Evolutionary conservation across 306 rosid genomes (phyloP), one percentile per base, ranked within the genome.

Genomic region (Pachyrhizus erosus): DNA sequence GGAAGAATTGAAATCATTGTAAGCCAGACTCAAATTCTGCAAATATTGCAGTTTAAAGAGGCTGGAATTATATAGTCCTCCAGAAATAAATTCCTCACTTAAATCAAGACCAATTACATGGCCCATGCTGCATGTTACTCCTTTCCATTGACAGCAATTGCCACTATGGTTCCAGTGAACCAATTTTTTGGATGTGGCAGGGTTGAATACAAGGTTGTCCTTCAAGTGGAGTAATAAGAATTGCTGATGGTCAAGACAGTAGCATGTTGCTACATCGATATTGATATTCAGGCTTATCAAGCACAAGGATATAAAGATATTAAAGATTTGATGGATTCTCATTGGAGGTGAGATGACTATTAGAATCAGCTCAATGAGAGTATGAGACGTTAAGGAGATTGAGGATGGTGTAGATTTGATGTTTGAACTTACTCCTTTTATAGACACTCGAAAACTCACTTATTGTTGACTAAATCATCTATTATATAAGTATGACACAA

Each of bases 81-180:
- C 84, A 1, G 42, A 46, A 7, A 86, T 75, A 4, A 37, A 51
- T n/a, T n/a, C n/a, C n/a, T n/a, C n/a, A n/a, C n/a, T n/a, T n/a
- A n/a, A n/a, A n/a, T n/a, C n/a, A n/a, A 82, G 68, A 61, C 76
- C 60, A 49, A 51, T 20, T 3, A 81, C 69, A n/a, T 7, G 31
- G 14, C 80, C 85, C 54, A 52, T 73, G 42, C 61, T 78, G 65
- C 89, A 90, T 26, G 43, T n/a, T 2, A 89, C 85, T 18, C 92
- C 96, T 0, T 10, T 39, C 93, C 93, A 88, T 9, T 69, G 61
- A 54, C 61, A 54, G 4, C 61, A 54, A 54, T 54, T 7, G 11
- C 27, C 13, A 2, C 27, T 54, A 4, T 54, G 27, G 12, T 54
- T 54, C 61, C 61, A 54, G 27, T 20, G 27, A 20, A 18, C 26